Percentiles rank a stretch among this genome's conserved stretches.
Evolutionary conservation across 768 basidiomycete species (phyloP).

Genomic region (Tubosaeta sp.): DNA sequence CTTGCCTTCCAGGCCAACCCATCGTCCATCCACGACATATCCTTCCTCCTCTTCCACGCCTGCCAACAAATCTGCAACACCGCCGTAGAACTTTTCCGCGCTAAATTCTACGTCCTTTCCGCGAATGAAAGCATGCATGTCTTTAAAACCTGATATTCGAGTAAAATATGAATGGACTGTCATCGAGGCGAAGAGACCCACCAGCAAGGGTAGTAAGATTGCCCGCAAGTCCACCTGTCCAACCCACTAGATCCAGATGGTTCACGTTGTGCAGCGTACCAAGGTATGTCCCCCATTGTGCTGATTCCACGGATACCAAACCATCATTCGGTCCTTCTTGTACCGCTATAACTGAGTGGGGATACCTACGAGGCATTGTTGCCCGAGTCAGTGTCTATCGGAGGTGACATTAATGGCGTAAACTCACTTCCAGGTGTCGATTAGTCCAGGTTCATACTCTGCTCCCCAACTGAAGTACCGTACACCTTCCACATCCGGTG

Average conservation of each 20-base stretch:
- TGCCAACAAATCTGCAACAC: slow-evolving; percentile 75
- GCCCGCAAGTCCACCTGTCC: slow-evolving; percentile 50
- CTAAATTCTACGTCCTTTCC: slow-evolving; percentile 90
- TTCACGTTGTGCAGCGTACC: slow-evolving; percentile 91
- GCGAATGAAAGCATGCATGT: slow-evolving; percentile 84
- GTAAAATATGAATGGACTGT: neutral
- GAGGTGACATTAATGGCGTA: neutral
- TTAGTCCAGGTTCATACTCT: slow-evolving; percentile 77
- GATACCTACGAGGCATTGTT: slow-evolving; percentile 37
- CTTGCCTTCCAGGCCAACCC: slow-evolving; percentile 19
- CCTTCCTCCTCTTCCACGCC: slow-evolving; percentile 65
- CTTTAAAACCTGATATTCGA: slow-evolving; percentile 44
- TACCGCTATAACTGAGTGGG: slow-evolving; percentile 75
- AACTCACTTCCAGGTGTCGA: slow-evolving; percentile 80
- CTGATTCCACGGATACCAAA: slow-evolving; percentile 81
- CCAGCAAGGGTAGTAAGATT: slow-evolving; percentile 25
- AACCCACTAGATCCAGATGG: slow-evolving; percentile 90
- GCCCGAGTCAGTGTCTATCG: neutral
- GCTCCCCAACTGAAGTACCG: slow-evolving; percentile 97
- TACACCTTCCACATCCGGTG: slow-evolving; percentile 73
- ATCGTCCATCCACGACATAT: slow-evolving; percentile 19
- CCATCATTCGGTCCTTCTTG: slow-evolving; percentile 95
- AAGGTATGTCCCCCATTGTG: slow-evolving; percentile 93
- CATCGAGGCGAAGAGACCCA: neutral
- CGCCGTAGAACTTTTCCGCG: slow-evolving; percentile 87